These are phyloP conservation scores for Trichoderma citrinoviride DNA, from an alignment of 2,329 filamentous ascomycete genomes.

Conservation along the genomic window DNA sequence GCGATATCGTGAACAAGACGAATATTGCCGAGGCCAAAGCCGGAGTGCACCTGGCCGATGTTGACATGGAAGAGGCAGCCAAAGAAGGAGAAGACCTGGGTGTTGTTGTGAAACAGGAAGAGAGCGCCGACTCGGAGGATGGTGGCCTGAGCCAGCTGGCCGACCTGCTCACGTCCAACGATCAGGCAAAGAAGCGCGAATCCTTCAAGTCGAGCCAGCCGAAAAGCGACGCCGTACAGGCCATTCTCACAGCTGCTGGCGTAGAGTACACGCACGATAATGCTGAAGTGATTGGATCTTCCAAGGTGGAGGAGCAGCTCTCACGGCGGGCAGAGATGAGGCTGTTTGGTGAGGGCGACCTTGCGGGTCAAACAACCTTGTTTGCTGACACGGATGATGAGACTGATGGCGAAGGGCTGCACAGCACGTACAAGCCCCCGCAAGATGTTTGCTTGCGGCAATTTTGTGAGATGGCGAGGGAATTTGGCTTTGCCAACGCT, in stretches of 20 bases:
- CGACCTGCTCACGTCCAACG: conserved; percentile 46
- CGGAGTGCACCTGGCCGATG: conserved; percentile 74
- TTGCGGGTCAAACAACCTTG: conserved; percentile 53
- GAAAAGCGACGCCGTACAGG: conserved; percentile 74
- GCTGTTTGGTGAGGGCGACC: conserved; percentile 43
- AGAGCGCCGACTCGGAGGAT: conserved; percentile 54
- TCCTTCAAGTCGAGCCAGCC: conserved; percentile 39
- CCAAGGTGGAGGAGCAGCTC: conserved; percentile 84
- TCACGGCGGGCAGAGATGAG: conserved; percentile 70
- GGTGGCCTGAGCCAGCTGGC: conserved; percentile 73
- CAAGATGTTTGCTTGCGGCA: conserved; percentile 72
- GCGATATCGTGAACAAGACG: conserved; percentile 98
- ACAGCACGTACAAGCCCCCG: conserved; percentile 65
- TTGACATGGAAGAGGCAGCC: conserved; percentile 64
- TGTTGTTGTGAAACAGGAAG: conserved; percentile 45
- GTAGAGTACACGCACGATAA: conserved; percentile 97
- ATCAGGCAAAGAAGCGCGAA: conserved; percentile 41
- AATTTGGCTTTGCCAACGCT: conserved; percentile 71
- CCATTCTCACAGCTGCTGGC: conserved; percentile 82
- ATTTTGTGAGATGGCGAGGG: conserved; percentile 85
- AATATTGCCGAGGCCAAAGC: conserved; percentile 92
- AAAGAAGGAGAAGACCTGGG: conserved; percentile 50
- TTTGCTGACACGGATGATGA: conserved; percentile 51
- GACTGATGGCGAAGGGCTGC: conserved; percentile 33
- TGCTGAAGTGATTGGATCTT: conserved; percentile 87